Conservation (phyloP, 2,329 filamentous ascomycete species). For the Epicoccum sorghinum region DNA sequence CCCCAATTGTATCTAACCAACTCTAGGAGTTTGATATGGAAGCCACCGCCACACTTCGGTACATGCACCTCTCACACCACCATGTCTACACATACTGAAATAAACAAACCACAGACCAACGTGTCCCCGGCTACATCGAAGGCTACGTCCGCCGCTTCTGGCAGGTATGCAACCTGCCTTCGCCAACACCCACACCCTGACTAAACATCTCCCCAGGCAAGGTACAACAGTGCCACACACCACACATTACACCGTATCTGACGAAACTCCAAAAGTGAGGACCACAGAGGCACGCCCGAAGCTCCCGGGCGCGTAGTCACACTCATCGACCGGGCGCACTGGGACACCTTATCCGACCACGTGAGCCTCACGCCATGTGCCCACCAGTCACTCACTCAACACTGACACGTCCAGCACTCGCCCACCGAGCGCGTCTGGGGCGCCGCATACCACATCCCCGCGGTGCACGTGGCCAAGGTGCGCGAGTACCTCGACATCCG, state of each 20-base stretch:
- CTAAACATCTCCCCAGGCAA: slow-evolving; percentile 40
- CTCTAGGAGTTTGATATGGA: slow-evolving; percentile 91
- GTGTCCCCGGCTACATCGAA: slow-evolving; percentile 86
- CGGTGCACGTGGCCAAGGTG: slow-evolving; percentile 76
- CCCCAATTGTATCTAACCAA: not conserved
- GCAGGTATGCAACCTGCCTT: slow-evolving; percentile 71
- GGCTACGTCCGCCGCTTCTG: slow-evolving; percentile 96
- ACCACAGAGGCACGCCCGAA: slow-evolving; percentile 90
- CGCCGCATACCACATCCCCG: slow-evolving; percentile 83
- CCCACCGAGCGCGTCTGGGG: slow-evolving; percentile 78
- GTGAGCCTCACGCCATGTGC: slow-evolving; percentile 43
- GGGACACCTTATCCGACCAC: slow-evolving; percentile 75
- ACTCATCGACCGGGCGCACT: slow-evolving; percentile 82
- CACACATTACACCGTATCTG: not conserved
- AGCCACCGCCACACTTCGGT: slow-evolving; percentile 96
- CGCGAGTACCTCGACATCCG: slow-evolving; percentile 91
- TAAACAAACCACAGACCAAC: slow-evolving; percentile 65
- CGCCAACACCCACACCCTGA: not conserved
- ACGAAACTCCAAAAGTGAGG: slow-evolving; percentile 66
- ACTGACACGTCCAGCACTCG: slow-evolving; percentile 42
- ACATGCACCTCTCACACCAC: slow-evolving; percentile 33
- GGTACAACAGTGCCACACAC: slow-evolving; percentile 29
- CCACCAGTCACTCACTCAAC: not conserved
- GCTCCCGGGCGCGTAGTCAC: slow-evolving; percentile 91
- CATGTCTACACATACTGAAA: not conserved